Conservation (phyloP, 2,329 filamentous ascomycete genomes). For the Proliferodiscus dingleyae region DNA sequence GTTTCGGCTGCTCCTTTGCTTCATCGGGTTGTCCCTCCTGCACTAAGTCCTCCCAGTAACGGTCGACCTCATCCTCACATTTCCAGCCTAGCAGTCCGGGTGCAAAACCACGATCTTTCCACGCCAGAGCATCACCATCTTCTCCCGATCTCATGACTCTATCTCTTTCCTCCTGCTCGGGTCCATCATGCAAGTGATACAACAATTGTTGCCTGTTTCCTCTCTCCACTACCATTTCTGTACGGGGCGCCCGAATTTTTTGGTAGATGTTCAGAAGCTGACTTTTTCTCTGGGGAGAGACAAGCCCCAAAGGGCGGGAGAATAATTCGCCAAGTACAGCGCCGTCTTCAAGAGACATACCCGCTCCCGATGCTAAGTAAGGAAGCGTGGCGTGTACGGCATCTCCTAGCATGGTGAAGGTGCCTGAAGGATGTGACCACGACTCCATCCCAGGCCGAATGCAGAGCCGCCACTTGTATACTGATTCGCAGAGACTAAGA, state of each 20-base stretch:
- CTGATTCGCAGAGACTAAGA: conserved; percentile 50
- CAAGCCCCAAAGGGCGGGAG: conserved; percentile 29
- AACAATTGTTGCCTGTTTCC: conserved; percentile 58
- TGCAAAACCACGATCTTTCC: conserved; percentile 37
- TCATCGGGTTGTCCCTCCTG: conserved; percentile 21
- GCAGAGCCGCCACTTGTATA: conserved; percentile 57
- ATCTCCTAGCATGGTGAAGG: conserved; percentile 58
- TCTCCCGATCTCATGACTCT: conserved; percentile 35
- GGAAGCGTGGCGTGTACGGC: conserved; percentile 61
- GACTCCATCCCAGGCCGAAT: conserved; percentile 49
- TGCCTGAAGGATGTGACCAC: conserved; percentile 52
- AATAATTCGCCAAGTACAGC: conserved; percentile 53
- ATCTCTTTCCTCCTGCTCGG: conserved; percentile 54
- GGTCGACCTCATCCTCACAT: conserved; percentile 31
- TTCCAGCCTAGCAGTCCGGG: conserved; percentile 35
- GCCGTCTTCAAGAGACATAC: conserved; percentile 58
- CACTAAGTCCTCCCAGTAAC: conserved; percentile 4
- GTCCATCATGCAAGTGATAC: conserved; percentile 50
- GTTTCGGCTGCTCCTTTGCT: conserved; percentile 18
- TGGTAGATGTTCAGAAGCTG: conserved; percentile 47
- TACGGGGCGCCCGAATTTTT: conserved; percentile 51
- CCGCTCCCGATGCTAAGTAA: conserved; percentile 52
- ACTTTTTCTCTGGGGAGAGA: conserved; percentile 29
- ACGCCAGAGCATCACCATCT: conserved; percentile 36
- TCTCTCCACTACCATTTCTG: conserved; percentile 53